Evolutionary conservation across 768 basidiomycete species (phyloP).

Genomic region (Porpolomopsis calyptriformis): DNA sequence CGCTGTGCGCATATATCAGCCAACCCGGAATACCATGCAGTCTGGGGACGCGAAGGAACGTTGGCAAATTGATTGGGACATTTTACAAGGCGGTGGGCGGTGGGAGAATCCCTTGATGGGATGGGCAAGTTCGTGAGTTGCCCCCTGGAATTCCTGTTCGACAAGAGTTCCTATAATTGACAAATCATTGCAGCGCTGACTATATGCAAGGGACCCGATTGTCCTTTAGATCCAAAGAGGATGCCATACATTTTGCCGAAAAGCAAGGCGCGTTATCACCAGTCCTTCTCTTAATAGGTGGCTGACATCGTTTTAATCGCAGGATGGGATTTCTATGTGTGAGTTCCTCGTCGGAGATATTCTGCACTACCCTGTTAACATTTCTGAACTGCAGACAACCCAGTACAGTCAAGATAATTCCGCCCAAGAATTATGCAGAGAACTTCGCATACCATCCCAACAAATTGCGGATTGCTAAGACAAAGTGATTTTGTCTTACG

Average conservation of each 20-base stretch:
- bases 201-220: constrained; percentile 90
- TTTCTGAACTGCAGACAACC: constrained; percentile 37
- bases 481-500: constrained; percentile 69
- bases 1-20: constrained; percentile 84
- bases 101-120: constrained; percentile 99
- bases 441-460: constrained; percentile 79
- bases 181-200: constrained; percentile 59
- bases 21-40: constrained; percentile 91
- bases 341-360: constrained; percentile 25
- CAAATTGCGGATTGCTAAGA: constrained; percentile 74
- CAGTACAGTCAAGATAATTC: constrained; percentile 52
- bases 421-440: constrained; percentile 84
- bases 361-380: neutral
- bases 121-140: constrained; percentile 84
- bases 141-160: neutral
- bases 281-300: constrained; percentile 5
- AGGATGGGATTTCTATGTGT: constrained; percentile 95
- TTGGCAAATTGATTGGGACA: constrained; percentile 95
- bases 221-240: constrained; percentile 77
- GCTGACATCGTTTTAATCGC: constrained; percentile 11
- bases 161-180: neutral
- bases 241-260: constrained; percentile 91
- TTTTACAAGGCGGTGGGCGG: constrained; percentile 75
- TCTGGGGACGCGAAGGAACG: constrained; percentile 82
- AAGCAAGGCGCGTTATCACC: constrained; percentile 63